phyloP scores from a whole-genome alignment of 768 basidiomycete genomes.

The Lactarius hatsudake region DNA sequence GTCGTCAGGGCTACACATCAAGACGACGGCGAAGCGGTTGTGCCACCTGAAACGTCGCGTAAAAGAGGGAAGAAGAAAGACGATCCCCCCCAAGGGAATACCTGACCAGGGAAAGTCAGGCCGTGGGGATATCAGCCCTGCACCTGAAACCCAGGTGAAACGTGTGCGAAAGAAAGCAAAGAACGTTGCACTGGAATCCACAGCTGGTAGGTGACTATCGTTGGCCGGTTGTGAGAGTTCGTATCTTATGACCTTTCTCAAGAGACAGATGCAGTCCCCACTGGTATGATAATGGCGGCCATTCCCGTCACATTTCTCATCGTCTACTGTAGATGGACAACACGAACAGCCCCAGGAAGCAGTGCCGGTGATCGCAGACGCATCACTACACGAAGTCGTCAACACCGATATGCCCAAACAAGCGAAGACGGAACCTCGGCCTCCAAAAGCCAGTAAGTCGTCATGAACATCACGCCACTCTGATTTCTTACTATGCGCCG shows the following conservation, averaged over 20 bases:
- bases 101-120: background rate
- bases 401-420: background rate
- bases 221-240: background rate
- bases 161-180: background rate
- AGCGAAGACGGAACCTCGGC: background rate
- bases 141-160: constrained; percentile 6
- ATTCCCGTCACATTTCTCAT: background rate
- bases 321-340: background rate
- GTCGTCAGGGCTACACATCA: background rate
- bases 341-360: background rate
- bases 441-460: constrained; percentile 1
- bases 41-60: background rate
- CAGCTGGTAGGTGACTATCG: constrained; percentile 9
- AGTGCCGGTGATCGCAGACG: background rate
- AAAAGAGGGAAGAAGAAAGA: constrained; percentile 8
- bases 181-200: background rate
- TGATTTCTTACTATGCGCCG: constrained; percentile 2
- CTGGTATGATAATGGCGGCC: background rate
- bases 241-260: background rate
- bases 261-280: background rate
- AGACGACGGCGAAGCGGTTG: background rate
- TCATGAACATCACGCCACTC: background rate
- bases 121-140: background rate
- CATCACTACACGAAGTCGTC: background rate
- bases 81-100: background rate